Percentiles rank a stretch among this genome's conserved stretches.
Conservation (phyloP, 2,329 filamentous ascomycete genomes). For the Aspergillus texensis region DNA sequence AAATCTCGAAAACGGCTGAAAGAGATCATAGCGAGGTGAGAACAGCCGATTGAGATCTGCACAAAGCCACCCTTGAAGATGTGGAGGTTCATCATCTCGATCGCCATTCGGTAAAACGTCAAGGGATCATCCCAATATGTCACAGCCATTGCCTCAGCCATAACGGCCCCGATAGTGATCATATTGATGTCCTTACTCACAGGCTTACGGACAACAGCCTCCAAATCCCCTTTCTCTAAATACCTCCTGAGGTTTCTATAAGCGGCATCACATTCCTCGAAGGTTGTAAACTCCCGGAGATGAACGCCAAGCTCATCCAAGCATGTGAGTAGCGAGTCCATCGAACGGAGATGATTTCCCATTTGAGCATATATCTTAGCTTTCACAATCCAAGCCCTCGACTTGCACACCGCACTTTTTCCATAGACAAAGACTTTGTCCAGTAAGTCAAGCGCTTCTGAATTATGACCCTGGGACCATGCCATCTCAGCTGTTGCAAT, state of each 20-base stretch:
- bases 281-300: slow-evolving; percentile 67
- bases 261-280: slow-evolving; percentile 74
- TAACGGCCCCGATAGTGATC: slow-evolving; percentile 55
- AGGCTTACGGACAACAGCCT: slow-evolving; percentile 41
- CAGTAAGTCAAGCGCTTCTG: slow-evolving; percentile 69
- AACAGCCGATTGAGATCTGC: slow-evolving; percentile 61
- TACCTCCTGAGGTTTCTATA: slow-evolving; percentile 67
- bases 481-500: slow-evolving; percentile 81
- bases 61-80: slow-evolving; percentile 58
- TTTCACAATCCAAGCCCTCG: slow-evolving; percentile 79
- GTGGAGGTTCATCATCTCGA: slow-evolving; percentile 61
- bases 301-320: slow-evolving; percentile 69
- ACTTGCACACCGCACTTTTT: slow-evolving; percentile 74
- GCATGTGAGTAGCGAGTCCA: slow-evolving; percentile 71
- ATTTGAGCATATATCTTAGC: slow-evolving; percentile 76
- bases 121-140: slow-evolving; percentile 63
- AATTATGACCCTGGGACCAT: slow-evolving; percentile 73
- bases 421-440: slow-evolving; percentile 70
- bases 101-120: slow-evolving; percentile 61
- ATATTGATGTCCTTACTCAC: slow-evolving; percentile 46
- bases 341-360: slow-evolving; percentile 70
- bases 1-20: slow-evolving; percentile 61
- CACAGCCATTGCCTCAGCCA: slow-evolving; percentile 60
- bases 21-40: slow-evolving; percentile 60
- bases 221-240: slow-evolving; percentile 61